Conservation (phyloP, 1,284 basidiomycete species). For the Cryptococcus deneoformans region DNA sequence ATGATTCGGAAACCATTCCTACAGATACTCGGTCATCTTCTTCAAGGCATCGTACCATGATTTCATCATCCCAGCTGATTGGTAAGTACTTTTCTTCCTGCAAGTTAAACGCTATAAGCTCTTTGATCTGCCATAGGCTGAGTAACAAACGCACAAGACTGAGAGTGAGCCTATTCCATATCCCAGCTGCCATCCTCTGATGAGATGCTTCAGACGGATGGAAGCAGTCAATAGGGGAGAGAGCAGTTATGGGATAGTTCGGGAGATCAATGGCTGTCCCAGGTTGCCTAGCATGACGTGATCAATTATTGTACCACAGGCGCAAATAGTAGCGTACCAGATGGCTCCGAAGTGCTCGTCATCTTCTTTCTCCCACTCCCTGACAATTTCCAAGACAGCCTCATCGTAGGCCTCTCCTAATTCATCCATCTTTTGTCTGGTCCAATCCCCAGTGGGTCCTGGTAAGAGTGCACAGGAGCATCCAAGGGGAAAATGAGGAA, state of each 20-base stretch:
- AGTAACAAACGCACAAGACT: slow-evolving; percentile 23
- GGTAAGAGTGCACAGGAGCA: slow-evolving; percentile 45
- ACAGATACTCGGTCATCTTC: slow-evolving; percentile 37
- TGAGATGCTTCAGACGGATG: slow-evolving; percentile 48
- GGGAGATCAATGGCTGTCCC: slow-evolving; percentile 41
- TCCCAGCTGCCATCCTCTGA: slow-evolving; percentile 43
- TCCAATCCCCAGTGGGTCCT: slow-evolving; percentile 42
- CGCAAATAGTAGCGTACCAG: slow-evolving; percentile 18
- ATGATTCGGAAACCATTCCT: slow-evolving; percentile 3
- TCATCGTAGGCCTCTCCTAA: slow-evolving; percentile 44
- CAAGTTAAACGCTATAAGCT: neutral
- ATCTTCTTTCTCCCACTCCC: slow-evolving; percentile 36
- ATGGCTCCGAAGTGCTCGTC: slow-evolving; percentile 39
- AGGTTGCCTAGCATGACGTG: slow-evolving; percentile 41
- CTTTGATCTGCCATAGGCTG: slow-evolving; percentile 1
- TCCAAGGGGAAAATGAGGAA: slow-evolving; percentile 40
- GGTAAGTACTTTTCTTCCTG: slow-evolving; percentile 33
- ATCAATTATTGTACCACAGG: neutral
- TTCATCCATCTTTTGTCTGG: slow-evolving; percentile 44
- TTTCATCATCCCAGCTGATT: slow-evolving; percentile 41
- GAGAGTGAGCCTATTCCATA: slow-evolving; percentile 48
- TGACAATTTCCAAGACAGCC: slow-evolving; percentile 37
- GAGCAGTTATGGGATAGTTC: slow-evolving; percentile 44
- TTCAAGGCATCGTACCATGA: slow-evolving; percentile 41
- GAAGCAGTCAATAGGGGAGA: slow-evolving; percentile 50